These are phyloP conservation scores for Agrostemma githago DNA, from an alignment of 148 eudicot genomes.

Conservation along the genomic window DNA sequence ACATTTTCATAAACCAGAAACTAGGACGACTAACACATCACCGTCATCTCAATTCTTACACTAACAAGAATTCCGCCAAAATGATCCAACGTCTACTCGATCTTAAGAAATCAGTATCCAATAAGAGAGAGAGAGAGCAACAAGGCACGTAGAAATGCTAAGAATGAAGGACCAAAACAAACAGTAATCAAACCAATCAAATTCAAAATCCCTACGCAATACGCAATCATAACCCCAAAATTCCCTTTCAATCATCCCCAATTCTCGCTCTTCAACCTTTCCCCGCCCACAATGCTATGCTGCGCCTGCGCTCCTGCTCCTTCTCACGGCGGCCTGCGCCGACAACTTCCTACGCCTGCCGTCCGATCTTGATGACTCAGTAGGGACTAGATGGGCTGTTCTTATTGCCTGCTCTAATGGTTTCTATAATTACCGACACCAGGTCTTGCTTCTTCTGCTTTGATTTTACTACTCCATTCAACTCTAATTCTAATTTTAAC, in stretches of 20 bases:
- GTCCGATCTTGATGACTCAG: conserved; percentile 35
- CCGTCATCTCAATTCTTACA: too few species aligned
- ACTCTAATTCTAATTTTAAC: background rate
- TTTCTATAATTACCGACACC: conserved; percentile 88
- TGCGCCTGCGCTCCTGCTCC: conserved; percentile 19
- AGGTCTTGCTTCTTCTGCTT: conserved; percentile 35
- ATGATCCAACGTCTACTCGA: too few species aligned
- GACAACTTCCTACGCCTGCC: conserved; percentile 33
- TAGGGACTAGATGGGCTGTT: conserved; percentile 88
- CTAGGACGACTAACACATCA: too few species aligned
- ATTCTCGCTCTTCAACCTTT: background rate
- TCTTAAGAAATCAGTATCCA: too few species aligned
- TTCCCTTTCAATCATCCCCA: background rate
- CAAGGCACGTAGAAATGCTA: too few species aligned
- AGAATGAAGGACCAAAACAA: too few species aligned
- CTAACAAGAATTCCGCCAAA: too few species aligned
- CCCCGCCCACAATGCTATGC: conserved; percentile 25
- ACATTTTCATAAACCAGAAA: too few species aligned
- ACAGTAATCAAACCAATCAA: background rate
- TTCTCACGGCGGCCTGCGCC: conserved; percentile 8
- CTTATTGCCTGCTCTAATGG: conserved; percentile 81
- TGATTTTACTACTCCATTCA: background rate
- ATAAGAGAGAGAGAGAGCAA: too few species aligned
- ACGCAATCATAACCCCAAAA: background rate
- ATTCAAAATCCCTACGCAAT: background rate